phyloP scores from a whole-genome alignment of 345 rosid genomes.

The Salix arbutifolia region DNA sequence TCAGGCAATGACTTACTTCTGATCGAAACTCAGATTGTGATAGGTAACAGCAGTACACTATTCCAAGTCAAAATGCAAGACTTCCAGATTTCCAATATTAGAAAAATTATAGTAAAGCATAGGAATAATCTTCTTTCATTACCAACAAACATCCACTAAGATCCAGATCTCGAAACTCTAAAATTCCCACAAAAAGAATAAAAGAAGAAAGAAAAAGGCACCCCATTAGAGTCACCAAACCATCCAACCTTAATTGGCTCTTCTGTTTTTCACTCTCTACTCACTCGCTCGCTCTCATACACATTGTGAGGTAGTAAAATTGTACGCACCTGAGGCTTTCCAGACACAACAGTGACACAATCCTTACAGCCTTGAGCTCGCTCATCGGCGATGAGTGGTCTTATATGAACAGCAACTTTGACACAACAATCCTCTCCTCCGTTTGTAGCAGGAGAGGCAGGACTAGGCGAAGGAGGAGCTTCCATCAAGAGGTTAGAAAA shows the following conservation, averaged over 20 bases:
- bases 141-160: slow-evolving; percentile 15
- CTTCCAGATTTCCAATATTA: slow-evolving; percentile 8
- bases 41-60: neutral
- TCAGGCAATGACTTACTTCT: slow-evolving; percentile 15
- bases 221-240: neutral
- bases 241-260: neutral
- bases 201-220: neutral
- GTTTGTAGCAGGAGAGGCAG: slow-evolving; percentile 27
- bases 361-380: slow-evolving; percentile 88
- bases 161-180: slow-evolving; percentile 43
- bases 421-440: slow-evolving; percentile 86
- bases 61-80: slow-evolving; percentile 26
- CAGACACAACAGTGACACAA: slow-evolving; percentile 77
- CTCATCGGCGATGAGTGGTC: slow-evolving; percentile 95
- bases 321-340: slow-evolving; percentile 88
- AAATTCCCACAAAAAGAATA: neutral
- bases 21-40: slow-evolving; percentile 23
- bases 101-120: neutral
- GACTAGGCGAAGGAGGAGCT: slow-evolving; percentile 19
- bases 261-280: neutral
- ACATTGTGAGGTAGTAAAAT: neutral
- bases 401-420: slow-evolving; percentile 91
- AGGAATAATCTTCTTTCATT: neutral
- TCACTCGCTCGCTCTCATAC: slow-evolving; percentile 3
- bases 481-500: slow-evolving; percentile 17